Conservation (phyloP, 164 flowering plant species). For the Chimonanthus salicifolius region DNA sequence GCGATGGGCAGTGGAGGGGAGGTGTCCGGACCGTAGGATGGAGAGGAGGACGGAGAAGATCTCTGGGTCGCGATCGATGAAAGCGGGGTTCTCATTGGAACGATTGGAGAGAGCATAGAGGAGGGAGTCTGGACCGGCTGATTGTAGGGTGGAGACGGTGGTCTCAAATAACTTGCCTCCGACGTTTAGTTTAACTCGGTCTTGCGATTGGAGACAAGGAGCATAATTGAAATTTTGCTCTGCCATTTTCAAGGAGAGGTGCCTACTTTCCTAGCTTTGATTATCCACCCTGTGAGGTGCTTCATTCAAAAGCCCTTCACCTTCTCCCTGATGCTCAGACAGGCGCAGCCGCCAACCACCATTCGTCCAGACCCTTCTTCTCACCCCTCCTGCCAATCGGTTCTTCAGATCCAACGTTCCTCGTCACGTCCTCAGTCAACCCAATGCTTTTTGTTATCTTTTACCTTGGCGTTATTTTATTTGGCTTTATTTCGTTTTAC, state of each 20-base stretch:
- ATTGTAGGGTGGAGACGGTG: constrained; percentile 51
- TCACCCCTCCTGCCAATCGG: too few species aligned
- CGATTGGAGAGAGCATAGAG: constrained; percentile 51
- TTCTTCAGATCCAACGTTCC: too few species aligned
- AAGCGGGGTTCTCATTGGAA: constrained; percentile 32
- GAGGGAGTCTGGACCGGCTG: constrained; percentile 79
- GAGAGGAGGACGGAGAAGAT: constrained; percentile 82
- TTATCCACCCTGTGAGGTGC: too few species aligned
- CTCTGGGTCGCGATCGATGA: constrained; percentile 95
- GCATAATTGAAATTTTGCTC: constrained; percentile 13
- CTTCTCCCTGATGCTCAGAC: too few species aligned
- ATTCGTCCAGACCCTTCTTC: too few species aligned
- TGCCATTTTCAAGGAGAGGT: constrained; percentile 7
- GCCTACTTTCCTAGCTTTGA: too few species aligned
- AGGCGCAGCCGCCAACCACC: too few species aligned
- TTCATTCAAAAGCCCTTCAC: too few species aligned
- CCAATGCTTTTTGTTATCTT: too few species aligned
- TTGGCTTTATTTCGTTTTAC: too few species aligned
- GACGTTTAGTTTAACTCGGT: constrained; percentile 82
- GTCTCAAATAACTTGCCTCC: constrained; percentile 93
- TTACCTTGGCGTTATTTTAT: too few species aligned
- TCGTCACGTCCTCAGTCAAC: too few species aligned
- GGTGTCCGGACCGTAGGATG: constrained; percentile 69
- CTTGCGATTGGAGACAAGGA: constrained; percentile 5
- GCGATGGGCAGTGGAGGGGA: constrained; percentile 53